Evolutionary conservation across 805 yeast genomes (phyloP).

Genomic region (Pachysolen tannophilus): DNA sequence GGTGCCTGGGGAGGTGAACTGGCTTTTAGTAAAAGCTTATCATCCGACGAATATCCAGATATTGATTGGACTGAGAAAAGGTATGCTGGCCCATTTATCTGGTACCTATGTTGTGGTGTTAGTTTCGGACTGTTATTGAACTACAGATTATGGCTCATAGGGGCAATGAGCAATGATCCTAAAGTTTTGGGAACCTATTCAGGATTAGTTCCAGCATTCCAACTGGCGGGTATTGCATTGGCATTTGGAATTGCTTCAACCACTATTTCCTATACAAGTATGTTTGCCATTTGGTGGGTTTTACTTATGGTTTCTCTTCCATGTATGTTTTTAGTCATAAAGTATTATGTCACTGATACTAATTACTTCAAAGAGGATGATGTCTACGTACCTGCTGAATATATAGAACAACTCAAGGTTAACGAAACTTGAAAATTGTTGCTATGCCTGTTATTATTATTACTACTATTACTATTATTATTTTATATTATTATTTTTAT

Average conservation of each 20-base stretch:
- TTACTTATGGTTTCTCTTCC: conserved; percentile 9
- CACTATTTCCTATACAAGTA: conserved; percentile 2
- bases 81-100: conserved; percentile 7
- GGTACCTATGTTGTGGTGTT: conserved; percentile 9
- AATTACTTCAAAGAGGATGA: conserved; percentile 10
- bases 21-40: conserved; percentile 2
- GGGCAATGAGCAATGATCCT: conserved; percentile 13
- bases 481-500: too few species aligned
- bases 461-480: too few species aligned
- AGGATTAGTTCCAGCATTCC: conserved; percentile 11
- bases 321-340: conserved; percentile 9
- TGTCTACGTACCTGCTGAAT: conserved; percentile 5
- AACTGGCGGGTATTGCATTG: conserved; percentile 12
- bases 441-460: too few species aligned
- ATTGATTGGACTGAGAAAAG: conserved; percentile 9
- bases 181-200: conserved; percentile 10
- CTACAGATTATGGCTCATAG: conserved; percentile 7
- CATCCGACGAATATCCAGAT: neutral
- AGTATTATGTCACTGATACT: conserved; percentile 9
- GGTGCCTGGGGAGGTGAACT: conserved; percentile 5
- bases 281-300: conserved; percentile 9
- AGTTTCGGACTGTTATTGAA: conserved; percentile 9
- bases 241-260: conserved; percentile 12
- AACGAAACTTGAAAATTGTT: too few species aligned
- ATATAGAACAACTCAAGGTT: too few species aligned